Conservation (phyloP, 1,284 basidiomycete species). For the Ceratobasidium sp. region DNA sequence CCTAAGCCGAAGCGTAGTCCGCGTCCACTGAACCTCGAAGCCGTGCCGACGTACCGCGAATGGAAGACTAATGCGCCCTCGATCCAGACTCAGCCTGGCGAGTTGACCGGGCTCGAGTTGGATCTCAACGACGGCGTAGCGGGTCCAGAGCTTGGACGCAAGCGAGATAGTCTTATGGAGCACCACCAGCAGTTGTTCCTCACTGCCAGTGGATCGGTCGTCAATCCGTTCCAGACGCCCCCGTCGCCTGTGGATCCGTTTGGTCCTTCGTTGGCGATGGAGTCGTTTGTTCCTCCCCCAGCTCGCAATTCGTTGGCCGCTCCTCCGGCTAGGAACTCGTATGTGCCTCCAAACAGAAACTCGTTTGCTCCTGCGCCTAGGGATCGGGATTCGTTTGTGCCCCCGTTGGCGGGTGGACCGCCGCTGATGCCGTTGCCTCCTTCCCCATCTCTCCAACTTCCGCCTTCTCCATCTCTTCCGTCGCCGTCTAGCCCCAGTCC, state of each 20-base stretch:
- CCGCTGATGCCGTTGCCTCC: constrained; percentile 33
- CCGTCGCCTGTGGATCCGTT: constrained; percentile 25
- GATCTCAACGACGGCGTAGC: constrained; percentile 9
- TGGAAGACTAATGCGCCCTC: constrained; percentile 13
- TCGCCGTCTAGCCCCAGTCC: constrained; percentile 5
- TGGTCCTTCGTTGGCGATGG: neutral
- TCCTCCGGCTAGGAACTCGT: neutral
- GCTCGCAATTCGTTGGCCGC: neutral
- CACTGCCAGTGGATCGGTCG: neutral
- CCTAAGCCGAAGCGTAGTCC: neutral
- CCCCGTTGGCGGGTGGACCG: constrained; percentile 22
- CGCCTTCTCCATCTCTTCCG: neutral
- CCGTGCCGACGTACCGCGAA: constrained; percentile 23
- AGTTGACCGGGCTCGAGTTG: constrained; percentile 14
- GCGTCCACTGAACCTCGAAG: constrained; percentile 5
- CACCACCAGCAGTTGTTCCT: constrained; percentile 31
- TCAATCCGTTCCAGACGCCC: constrained; percentile 30
- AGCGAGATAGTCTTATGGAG: constrained; percentile 30
- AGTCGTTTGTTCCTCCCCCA: neutral
- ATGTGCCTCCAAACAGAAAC: constrained; percentile 4
- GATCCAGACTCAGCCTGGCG: constrained; percentile 15
- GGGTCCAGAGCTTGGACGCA: neutral
- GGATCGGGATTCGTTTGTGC: neutral
- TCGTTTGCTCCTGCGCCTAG: neutral
- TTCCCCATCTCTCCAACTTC: constrained; percentile 4